Evolutionary conservation across 441 rosid species (phyloP).

Genomic region (Macaranga tanarius): DNA sequence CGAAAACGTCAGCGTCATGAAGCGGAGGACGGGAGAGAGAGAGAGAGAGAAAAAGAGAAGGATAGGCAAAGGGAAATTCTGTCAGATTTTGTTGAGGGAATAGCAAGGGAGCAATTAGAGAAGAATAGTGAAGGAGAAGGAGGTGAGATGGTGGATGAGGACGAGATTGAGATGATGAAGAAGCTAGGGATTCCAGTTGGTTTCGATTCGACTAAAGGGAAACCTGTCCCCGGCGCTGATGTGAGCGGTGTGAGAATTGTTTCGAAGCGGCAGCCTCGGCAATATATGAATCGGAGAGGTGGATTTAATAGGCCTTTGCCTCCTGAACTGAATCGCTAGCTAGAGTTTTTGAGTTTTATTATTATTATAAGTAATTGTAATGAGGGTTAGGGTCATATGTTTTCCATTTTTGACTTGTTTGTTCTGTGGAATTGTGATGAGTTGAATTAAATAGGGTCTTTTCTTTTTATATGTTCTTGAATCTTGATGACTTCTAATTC

Average conservation of each 20-base stretch:
- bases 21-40: slow-evolving; percentile 28
- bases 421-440: too few relatives aligned
- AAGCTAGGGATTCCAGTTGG: slow-evolving; percentile 85
- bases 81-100: slow-evolving; percentile 58
- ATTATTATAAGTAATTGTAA: too few relatives aligned
- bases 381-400: too few relatives aligned
- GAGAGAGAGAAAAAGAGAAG: slow-evolving; percentile 27
- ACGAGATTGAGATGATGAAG: slow-evolving; percentile 93
- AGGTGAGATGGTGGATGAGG: slow-evolving; percentile 35
- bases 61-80: slow-evolving; percentile 48
- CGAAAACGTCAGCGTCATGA: slow-evolving; percentile 67
- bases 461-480: too few relatives aligned
- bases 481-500: too few relatives aligned
- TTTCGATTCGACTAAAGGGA: slow-evolving; percentile 92
- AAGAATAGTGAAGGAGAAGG: slow-evolving; percentile 31
- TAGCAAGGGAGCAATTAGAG: too few relatives aligned
- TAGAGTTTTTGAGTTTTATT: too few relatives aligned
- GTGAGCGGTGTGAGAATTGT: slow-evolving; percentile 84
- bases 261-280: too few relatives aligned
- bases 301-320: slow-evolving; percentile 94
- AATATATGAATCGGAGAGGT: slow-evolving; percentile 95
- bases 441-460: too few relatives aligned
- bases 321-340: slow-evolving; percentile 66
- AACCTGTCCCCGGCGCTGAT: slow-evolving; percentile 80
- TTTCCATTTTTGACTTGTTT: too few relatives aligned